Evolutionary conservation across 2,329 filamentous ascomycete genomes (phyloP), one percentile per base, ranked within the genome.

Genomic region (Alternaria hordeiaustralica): DNA sequence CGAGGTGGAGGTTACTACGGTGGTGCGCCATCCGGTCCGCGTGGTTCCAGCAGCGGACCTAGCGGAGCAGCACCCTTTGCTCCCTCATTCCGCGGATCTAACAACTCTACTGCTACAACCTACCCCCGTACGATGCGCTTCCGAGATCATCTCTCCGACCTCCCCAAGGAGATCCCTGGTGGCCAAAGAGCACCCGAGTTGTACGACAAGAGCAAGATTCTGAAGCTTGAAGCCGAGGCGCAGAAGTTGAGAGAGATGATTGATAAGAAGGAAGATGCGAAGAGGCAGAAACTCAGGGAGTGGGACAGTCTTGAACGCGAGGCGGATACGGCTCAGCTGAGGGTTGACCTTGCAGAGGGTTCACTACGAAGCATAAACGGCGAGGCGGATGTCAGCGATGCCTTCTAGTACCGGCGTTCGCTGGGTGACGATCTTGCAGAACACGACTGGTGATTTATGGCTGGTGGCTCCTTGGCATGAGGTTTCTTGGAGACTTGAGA

Each of bases 111-210:
- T 3, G 78, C 80, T 11, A 82, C 80, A 2, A 84, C 82, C 1
- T 84, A 84, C 56, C 82, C 82, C 10, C 82, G 83, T 25, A 81
- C 81, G 2, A 82, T 83, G 71, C 82, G 83, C 44, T 84, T 84
- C 78, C 77, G 73, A 15, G 72, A 78, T 49, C 79, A 81, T 59
- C 71, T 86, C 18, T 71, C 80, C 8, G 81, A 83, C 49, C 60
- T 86, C 3, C 82, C 84, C 2, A 79, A 79, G 58, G 75, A 82
- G 26, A 72, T 84, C 15, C 80, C 82, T 3, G 83, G 83, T 18
- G 84, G 84, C 3, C 76, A 79, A 58, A 82, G 79, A 62, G 77
- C 79, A 23, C 81, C 81, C 15, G 80, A 83, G 20, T 54, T 82
- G 7, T 76, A 81, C 59, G 82, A 85, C 60, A 78, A 75, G 63